Evolutionary conservation across 805 yeast genomes (phyloP), one percentile per base, ranked within the genome.

Genomic region (Pichia paraexigua): DNA sequence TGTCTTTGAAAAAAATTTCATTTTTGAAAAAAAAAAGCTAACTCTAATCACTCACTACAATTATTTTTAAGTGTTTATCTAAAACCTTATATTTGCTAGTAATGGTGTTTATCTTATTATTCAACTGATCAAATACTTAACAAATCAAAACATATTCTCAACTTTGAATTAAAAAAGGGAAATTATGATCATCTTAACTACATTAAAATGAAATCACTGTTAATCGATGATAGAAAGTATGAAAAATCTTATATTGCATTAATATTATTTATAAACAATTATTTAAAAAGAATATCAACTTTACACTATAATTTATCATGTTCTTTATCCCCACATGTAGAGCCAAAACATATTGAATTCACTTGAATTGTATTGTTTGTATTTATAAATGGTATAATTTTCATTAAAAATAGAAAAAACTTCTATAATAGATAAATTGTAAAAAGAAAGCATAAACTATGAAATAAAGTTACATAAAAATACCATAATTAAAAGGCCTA

Each of bases 211-310:
- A 52, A 59, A 1, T n/a, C 7, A 27, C 11, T 27, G 9, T 27
- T 27, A 27, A 3, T 27, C 30, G 9, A 24, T 24, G 25, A 7
- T 5, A 24, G 25, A 24, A 4, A 24, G 25, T 24, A 24, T 24
- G 7, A 24, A n/a, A n/a, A n/a, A n/a, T n/a, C n/a, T n/a, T 66
- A 46, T 77, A 75, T 54, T 73, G 77, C 50, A 72, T 74, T 62
- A 63, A 69, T 32, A 15, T 15, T 15, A 32, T 13, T 32, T 3
- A 12, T 13, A 12, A 13, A 15, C 37, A 32, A 32, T 2, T 5
- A 32, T 5, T n/a, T 32, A 3, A 32, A 32, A 32, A 32, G 12
- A 12, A 3, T 4, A 32, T 5, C n/a, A 32, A 15, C 21, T 20
- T 15, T 20, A 22, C 2, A 8, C 7, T 8, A 25, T 35, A 18